A percentile compares a stretch with the other conserved stretches of the same genome.
These are phyloP conservation scores for Corchorus capsularis DNA, from an alignment of 345 rosid genomes.

Conservation along the genomic window DNA sequence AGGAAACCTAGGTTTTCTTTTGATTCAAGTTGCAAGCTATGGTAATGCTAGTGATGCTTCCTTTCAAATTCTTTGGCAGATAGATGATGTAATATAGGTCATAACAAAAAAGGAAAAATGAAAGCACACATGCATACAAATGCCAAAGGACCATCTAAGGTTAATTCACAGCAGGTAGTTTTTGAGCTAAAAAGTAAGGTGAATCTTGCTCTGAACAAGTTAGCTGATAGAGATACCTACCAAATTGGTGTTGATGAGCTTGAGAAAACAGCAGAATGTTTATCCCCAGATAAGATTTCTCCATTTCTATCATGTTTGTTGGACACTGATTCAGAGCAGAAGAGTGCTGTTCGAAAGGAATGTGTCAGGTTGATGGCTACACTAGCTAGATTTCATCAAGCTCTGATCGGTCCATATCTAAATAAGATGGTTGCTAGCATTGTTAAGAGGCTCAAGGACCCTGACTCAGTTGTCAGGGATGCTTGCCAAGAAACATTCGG, in stretches of 20 bases:
- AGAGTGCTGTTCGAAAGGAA: constrained; percentile 69
- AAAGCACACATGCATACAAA: constrained; percentile 45
- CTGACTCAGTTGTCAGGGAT: constrained; percentile 82
- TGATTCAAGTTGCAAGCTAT: not conserved
- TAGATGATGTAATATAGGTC: not conserved
- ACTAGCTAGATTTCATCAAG: constrained; percentile 54
- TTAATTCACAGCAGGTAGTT: constrained; percentile 45
- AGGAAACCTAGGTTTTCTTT: not conserved
- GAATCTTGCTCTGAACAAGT: constrained; percentile 73
- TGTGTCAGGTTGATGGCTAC: constrained; percentile 68
- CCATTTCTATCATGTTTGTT: constrained; percentile 78
- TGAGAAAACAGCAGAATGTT: constrained; percentile 59
- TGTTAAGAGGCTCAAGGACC: constrained; percentile 88
- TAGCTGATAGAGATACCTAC: constrained; percentile 88
- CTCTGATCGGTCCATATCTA: constrained; percentile 51
- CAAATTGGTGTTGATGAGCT: constrained; percentile 83
- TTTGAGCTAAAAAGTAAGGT: constrained; percentile 79
- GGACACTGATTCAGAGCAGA: constrained; percentile 76
- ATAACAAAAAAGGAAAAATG: constrained; percentile 29
- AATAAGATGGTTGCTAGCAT: constrained; percentile 74
- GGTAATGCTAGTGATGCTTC: not conserved
- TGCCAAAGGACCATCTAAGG: constrained; percentile 48
- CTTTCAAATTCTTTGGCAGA: not conserved
- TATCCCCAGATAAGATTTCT: constrained; percentile 55
- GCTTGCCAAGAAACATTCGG: constrained; percentile 83